Base-by-base conservation (phyloP, 2,329 filamentous ascomycete species). In the Alternaria solani region DNA sequence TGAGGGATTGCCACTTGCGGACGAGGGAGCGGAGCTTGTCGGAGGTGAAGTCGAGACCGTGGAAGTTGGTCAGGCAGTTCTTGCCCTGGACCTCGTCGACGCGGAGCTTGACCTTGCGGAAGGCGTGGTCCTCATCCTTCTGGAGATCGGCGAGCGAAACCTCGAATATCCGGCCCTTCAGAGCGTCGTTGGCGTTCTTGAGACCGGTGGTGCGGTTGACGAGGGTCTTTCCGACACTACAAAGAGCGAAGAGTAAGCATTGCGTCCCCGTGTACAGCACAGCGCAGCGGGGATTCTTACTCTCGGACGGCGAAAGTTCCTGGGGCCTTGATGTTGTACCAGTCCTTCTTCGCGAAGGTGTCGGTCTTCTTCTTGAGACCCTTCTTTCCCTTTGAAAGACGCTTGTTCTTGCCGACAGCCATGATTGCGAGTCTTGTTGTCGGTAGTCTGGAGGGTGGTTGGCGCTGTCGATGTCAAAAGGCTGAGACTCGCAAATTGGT, bases 341-440 rank as follows among this genome's bases (percentile, higher is more conserved):
- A 98, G 84, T 98, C 95, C 89, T 99, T 99, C 82, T 94, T 92
- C 80, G 94, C 89, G 88, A 98, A 98, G 80, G 95, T 94, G 84
- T 99, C 95, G 80, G 94, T 94, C 87, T 94, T 94, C 94, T 99
- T 98, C 93, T 98, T 98, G 83, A 98, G 88, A 84, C 95, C 94
- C 90, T 99, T 99, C 93, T 98, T 99, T 87, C 95, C 95, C 90
- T 99, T 99, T 74, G 95, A 98, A 87, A 99, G 90, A 89, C 95
- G 93, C 93, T 99, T 99, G 91, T 99, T 99, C 92, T 93, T 93
- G 87, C 90, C 90, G 84, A 93, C 90, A 87, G 90, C 90, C 90
- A 93, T 91, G 83, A 83, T 89, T 88, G 86, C 86, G 86, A 87
- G 82, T 82, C 79, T 72, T 67, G 61, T 64, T 69, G 65, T 66